Conservation (phyloP, 495 filamentous ascomycete genomes). For the Aspergillus olivimuriae region DNA sequence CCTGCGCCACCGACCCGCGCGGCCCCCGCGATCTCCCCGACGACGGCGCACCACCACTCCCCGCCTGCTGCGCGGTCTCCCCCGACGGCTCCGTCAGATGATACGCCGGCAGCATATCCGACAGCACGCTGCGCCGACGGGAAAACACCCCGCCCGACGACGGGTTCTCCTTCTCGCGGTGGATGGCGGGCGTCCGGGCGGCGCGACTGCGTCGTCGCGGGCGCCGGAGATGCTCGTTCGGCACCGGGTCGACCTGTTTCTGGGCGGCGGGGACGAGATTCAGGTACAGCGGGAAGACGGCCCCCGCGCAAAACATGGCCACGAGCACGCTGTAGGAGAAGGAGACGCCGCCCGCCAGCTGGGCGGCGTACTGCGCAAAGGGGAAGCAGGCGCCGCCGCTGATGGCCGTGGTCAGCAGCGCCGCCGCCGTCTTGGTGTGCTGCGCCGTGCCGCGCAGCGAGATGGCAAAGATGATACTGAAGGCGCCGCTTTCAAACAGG, state of each 20-base stretch:
- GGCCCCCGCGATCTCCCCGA: background rate
- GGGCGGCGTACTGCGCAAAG: conserved; percentile 44
- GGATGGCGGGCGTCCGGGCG: conserved; percentile 11
- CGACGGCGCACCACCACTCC: background rate
- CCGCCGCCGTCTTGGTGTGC: conserved; percentile 53
- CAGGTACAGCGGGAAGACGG: conserved; percentile 56
- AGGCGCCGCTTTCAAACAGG: conserved; percentile 57
- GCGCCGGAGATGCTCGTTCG: conserved; percentile 39
- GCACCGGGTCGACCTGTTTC: conserved; percentile 54
- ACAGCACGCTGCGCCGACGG: conserved; percentile 31
- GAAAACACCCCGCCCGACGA: conserved; percentile 32
- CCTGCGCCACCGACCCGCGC: no score
- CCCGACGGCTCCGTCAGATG: conserved; percentile 11
- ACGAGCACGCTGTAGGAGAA: conserved; percentile 53
- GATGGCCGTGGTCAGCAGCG: conserved; percentile 48
- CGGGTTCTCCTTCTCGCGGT: conserved; percentile 31
- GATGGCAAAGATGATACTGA: conserved; percentile 57
- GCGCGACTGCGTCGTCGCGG: conserved; percentile 21
- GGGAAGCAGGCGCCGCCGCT: conserved; percentile 52
- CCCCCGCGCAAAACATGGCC: conserved; percentile 50
- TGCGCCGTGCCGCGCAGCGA: conserved; percentile 53
- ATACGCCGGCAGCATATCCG: conserved; percentile 25
- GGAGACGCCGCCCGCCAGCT: conserved; percentile 28
- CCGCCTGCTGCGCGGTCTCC: background rate
- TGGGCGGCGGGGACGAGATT: conserved; percentile 50